Evolutionary conservation across 2,329 filamentous ascomycete species (phyloP).

Genomic region (Ophiocordyceps camponoti-leonardi): DNA sequence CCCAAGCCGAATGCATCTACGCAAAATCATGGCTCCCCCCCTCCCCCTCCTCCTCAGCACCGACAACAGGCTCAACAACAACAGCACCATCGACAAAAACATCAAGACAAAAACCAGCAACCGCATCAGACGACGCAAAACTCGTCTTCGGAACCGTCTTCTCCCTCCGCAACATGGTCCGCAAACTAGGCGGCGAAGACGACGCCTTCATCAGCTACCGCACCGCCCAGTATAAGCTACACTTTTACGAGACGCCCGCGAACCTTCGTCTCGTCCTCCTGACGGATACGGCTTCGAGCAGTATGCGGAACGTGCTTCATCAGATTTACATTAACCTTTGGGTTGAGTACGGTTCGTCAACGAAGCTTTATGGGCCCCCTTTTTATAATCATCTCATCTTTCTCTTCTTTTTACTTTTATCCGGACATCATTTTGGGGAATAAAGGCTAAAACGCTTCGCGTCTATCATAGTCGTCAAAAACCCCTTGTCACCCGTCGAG

Average conservation of each 20-base stretch:
- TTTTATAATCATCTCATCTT: no score
- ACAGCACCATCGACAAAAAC: slow-evolving; percentile 17
- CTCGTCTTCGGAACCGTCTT: slow-evolving; percentile 95
- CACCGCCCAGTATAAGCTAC: slow-evolving; percentile 90
- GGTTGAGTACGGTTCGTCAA: slow-evolving; percentile 68
- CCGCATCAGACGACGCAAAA: slow-evolving; percentile 68
- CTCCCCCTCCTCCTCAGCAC: slow-evolving; percentile 1
- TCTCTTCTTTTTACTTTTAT: no score
- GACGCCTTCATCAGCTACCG: slow-evolving; percentile 91
- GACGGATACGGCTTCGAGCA: slow-evolving; percentile 75
- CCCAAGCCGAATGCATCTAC: slow-evolving; percentile 89
- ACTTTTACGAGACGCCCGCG: slow-evolving; percentile 96
- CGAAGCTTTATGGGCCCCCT: no score
- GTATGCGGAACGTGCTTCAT: slow-evolving; percentile 85
- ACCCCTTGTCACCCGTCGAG: slow-evolving; percentile 50
- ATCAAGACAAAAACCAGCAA: slow-evolving; percentile 7
- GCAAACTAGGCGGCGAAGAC: slow-evolving; percentile 83
- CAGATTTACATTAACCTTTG: slow-evolving; percentile 98
- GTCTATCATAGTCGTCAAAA: slow-evolving; percentile 42
- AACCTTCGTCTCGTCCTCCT: slow-evolving; percentile 94
- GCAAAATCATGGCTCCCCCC: slow-evolving; percentile 61
- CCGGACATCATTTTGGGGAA: no score
- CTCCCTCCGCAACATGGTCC: slow-evolving; percentile 89
- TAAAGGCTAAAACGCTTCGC: no score
- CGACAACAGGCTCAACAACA: background rate